Base-by-base conservation (phyloP, 768 basidiomycete genomes). In the Tulasnella sp. region DNA sequence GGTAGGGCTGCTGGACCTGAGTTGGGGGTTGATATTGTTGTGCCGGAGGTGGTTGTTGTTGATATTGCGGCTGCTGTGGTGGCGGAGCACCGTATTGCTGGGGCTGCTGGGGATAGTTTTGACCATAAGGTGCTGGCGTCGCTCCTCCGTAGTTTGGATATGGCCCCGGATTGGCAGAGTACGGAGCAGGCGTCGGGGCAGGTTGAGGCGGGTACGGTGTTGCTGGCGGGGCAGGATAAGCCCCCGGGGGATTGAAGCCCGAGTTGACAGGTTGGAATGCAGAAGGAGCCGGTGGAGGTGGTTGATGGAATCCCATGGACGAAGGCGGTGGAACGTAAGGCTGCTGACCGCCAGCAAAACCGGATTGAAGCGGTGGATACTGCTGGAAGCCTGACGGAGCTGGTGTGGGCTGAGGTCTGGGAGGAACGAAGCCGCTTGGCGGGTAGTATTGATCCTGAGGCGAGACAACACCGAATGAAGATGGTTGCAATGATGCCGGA, bases 1-100 rank as follows among this genome's bases (percentile, higher is more conserved):
- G 71, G 59, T 71, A 75, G 44, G 65, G 69, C 47, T 72, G 71
- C 42, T 69, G 71, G 17, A 26, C 36, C 44, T 75, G 74, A 16
- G 65, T 26, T 40, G 52, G 62, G 17, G 42, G 73, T 19, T 29
- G 62, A 69, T 26, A 32, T 34, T 41, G 71, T 67, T 71, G 71
- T 17, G 73, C 67, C 6, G 62, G 40, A 59, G 47, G 22, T 22
- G 52, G 52, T 7, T 7, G 40, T n/a, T 64, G 59, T 71, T 70
- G 73, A 39, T 62, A 44, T 41, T 74, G 69, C 22, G 52, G 52
- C 22, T 59, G 52, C 22, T 59, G 52, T 59, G 52, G 52, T 29
- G 52, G 52, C 5, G 39, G 64, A 29, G 39, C 35, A 26, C 40
- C 26, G 11, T 64, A 67, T 69, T 73, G 74, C 37, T 47, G 65